Conservation (phyloP, 257 asterid species). For the Ligustrum vulgare region DNA sequence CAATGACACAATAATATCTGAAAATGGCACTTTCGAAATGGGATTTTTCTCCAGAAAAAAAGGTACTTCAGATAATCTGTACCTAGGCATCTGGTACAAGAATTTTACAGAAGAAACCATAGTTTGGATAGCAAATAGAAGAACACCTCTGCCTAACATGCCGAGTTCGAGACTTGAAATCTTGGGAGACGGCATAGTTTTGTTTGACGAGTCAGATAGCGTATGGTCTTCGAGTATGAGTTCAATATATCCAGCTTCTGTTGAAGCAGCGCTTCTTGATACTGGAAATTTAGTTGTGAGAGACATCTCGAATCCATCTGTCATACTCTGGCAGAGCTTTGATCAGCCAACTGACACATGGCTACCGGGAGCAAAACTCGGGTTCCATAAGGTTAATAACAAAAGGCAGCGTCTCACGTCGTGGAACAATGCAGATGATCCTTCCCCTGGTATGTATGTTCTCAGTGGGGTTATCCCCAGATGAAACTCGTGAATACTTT, state of each 20-base stretch:
- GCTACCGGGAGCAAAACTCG: slow-evolving; percentile 39
- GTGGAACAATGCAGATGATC: slow-evolving; percentile 41
- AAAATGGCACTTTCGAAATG: slow-evolving; percentile 35
- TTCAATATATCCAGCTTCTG: background rate
- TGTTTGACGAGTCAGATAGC: slow-evolving; percentile 17
- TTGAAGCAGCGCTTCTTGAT: slow-evolving; percentile 24
- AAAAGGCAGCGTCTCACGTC: slow-evolving; percentile 27
- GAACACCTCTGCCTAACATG: slow-evolving; percentile 5
- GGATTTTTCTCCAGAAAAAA: slow-evolving; percentile 35
- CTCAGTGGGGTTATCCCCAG: slow-evolving; percentile 19
- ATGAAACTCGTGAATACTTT: background rate
- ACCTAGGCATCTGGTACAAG: slow-evolving; percentile 44
- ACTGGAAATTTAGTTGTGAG: slow-evolving; percentile 36
- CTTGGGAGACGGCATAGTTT: slow-evolving; percentile 24
- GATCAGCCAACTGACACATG: slow-evolving; percentile 45
- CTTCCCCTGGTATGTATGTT: slow-evolving; percentile 40
- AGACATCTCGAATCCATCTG: slow-evolving; percentile 15
- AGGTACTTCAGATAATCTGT: slow-evolving; percentile 5
- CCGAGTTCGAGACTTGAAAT: slow-evolving; percentile 15
- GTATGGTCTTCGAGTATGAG: slow-evolving; percentile 35
- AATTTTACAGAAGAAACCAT: slow-evolving; percentile 15
- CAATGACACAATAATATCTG: slow-evolving; percentile 32
- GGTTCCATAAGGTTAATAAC: slow-evolving; percentile 22
- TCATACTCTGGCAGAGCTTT: slow-evolving; percentile 38
- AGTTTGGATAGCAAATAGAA: slow-evolving; percentile 47